phyloP scores from a whole-genome alignment of 495 filamentous ascomycete species.

The Podospora pseudocomata region DNA sequence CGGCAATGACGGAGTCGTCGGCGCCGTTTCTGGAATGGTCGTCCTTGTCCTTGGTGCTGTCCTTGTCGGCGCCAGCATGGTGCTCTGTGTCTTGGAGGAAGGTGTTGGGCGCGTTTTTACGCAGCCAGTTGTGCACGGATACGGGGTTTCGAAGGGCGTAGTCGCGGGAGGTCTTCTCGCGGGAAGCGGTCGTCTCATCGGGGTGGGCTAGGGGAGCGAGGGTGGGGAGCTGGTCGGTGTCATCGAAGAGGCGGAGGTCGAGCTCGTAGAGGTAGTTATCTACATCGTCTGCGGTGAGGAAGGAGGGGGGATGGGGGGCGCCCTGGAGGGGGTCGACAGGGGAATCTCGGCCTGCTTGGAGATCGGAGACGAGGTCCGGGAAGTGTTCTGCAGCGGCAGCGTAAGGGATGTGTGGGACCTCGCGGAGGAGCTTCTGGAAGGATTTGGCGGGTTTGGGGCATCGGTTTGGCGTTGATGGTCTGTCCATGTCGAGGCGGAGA shows the following conservation, averaged over 20 bases:
- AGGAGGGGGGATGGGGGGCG: conserved; percentile 46
- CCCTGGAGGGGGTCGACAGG: conserved; percentile 37
- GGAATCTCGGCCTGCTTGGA: conserved; percentile 37
- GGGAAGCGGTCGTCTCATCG: conserved; percentile 9
- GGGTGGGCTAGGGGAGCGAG: conserved; percentile 40
- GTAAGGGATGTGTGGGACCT: conserved; percentile 41
- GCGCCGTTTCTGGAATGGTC: conserved; percentile 6
- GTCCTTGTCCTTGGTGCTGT: conserved; percentile 22
- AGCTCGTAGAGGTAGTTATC: conserved; percentile 72
- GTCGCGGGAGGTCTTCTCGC: conserved; percentile 44
- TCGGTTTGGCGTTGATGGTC: conserved; percentile 23
- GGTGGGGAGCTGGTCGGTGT: conserved; percentile 27
- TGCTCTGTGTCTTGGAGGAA: conserved; percentile 78
- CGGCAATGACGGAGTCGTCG: not conserved
- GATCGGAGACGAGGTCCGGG: conserved; percentile 40
- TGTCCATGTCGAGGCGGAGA: conserved; percentile 34
- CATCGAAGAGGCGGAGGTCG: conserved; percentile 54
- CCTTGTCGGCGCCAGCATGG: conserved; percentile 43
- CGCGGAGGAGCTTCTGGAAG: conserved; percentile 37
- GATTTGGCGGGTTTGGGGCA: conserved; percentile 34
- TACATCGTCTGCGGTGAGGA: conserved; percentile 72
- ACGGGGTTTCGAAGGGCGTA: conserved; percentile 71
- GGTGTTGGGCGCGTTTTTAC: conserved; percentile 74
- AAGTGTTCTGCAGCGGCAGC: conserved; percentile 37
- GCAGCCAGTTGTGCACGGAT: conserved; percentile 87